Percentiles rank a stretch among this genome's conserved stretches.
phyloP scores from a whole-genome alignment of 1,284 basidiomycete genomes.

The Wolfiporia cocos region DNA sequence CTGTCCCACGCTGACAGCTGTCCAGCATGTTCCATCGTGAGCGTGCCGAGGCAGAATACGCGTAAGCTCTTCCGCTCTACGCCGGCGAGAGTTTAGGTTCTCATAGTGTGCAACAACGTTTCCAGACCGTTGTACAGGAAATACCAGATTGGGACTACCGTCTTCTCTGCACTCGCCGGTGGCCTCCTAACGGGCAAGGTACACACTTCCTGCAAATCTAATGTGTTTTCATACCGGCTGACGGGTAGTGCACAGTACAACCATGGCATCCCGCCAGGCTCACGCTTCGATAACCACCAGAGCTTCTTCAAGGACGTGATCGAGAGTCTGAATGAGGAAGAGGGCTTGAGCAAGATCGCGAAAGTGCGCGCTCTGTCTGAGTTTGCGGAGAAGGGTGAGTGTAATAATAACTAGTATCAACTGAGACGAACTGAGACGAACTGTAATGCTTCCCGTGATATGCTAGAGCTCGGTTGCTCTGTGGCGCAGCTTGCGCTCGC shows the following conservation, averaged over 20 bases:
- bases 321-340: slow-evolving; percentile 40
- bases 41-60: slow-evolving; percentile 79
- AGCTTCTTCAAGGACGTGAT: not conserved
- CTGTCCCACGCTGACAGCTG: not conserved
- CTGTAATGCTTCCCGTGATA: not conserved
- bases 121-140: slow-evolving; percentile 51
- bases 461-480: slow-evolving; percentile 49
- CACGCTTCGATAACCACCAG: slow-evolving; percentile 51
- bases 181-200: slow-evolving; percentile 74
- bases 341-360: slow-evolving; percentile 59
- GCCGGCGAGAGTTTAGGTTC: too few species aligned
- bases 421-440: too few species aligned
- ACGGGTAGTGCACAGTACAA: slow-evolving; percentile 39
- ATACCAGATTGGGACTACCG: slow-evolving; percentile 60
- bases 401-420: not conserved
- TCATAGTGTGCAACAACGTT: not conserved
- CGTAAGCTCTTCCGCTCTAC: too few species aligned
- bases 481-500: slow-evolving; percentile 65
- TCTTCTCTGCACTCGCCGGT: slow-evolving; percentile 69
- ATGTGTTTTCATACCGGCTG: not conserved
- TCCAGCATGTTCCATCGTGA: slow-evolving; percentile 66
- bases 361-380: slow-evolving; percentile 65
- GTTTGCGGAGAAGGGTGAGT: slow-evolving; percentile 49
- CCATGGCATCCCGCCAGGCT: slow-evolving; percentile 46
- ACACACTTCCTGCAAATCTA: slow-evolving; percentile 2